Conservation (phyloP, 345 rosid genomes). For the Corchorus olitorius region DNA sequence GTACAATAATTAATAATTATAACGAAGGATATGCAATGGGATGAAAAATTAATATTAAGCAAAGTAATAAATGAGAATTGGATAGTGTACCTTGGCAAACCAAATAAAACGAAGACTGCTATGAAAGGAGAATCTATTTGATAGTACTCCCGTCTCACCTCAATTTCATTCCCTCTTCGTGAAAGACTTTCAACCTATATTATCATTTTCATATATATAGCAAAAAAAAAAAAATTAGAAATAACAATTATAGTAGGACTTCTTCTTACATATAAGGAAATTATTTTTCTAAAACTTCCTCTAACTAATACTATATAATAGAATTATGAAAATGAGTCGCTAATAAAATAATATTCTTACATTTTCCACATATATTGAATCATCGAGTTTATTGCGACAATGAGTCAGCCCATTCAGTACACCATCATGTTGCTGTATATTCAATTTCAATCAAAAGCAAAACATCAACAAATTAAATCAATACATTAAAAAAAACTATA, state of each 20-base stretch:
- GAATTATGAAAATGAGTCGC: too few relatives aligned
- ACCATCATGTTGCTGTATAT: too few relatives aligned
- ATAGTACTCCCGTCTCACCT: neutral
- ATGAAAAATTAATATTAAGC: neutral
- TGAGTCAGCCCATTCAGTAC: too few relatives aligned
- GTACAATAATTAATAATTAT: too few relatives aligned
- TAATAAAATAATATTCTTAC: neutral
- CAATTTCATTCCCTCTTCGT: neutral
- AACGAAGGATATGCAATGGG: too few relatives aligned
- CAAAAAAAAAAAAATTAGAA: neutral
- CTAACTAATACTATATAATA: too few relatives aligned
- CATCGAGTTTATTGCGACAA: too few relatives aligned
- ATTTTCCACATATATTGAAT: neutral
- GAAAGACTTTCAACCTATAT: neutral
- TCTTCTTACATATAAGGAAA: neutral
- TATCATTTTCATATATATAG: neutral
- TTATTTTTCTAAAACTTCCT: neutral
- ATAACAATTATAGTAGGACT: neutral
- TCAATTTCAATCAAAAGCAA: too few relatives aligned
- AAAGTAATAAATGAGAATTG: too few relatives aligned
- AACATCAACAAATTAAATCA: too few relatives aligned
- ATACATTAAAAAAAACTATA: too few relatives aligned
- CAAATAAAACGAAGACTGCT: neutral
- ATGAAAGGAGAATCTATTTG: neutral
- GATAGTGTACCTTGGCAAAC: slow-evolving; percentile 16